Base-by-base conservation (phyloP, 176 grass and related monocot species). In the Bolboschoenus planiculmis region DNA sequence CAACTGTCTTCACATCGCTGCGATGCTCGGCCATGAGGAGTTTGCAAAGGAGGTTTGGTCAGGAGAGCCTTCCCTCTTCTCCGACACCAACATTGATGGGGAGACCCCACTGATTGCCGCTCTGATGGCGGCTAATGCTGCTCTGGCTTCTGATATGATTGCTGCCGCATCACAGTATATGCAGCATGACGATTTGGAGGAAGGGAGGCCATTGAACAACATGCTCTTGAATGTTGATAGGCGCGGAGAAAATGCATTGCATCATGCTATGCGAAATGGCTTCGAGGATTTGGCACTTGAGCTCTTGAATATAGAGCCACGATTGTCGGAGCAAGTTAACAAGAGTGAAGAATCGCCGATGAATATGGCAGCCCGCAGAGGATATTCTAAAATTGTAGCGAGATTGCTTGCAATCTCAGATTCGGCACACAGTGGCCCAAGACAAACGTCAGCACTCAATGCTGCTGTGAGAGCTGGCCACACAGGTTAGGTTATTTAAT, bases 1-100 rank as follows among this genome's bases (percentile, higher is more conserved):
- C 42, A 77, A 77, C 18, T 77, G 72, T 24, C 72, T 77, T 27
- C 72, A 77, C 72, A 4, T 77, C 16, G 72, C 36, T 30, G 72
- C 39, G 2, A 77, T 77, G 72, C 40, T 77, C 21, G 42, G 72
- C n/a, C 72, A 77, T 14, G 42, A 27, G 33, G 4, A 51, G 39
- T 50, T 77, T 21, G 72, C 46, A 11, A 26, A 77, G 72, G 37
- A 50, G 42, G 18, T 77, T 10, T 77, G 72, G 23, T 23, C 6
- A 27, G 30, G 20, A 13, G 40, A 14, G 3, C 46, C 20, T 26
- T 77, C 72, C 21, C 72, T 77, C 20, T 47, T 77, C 2, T 77
- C 24, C 0, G 33, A 15, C 7, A 77, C n/a, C 72, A 77, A 77
- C 46, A 23, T 50, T 23, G 39, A 77, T 24, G 42, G 43, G 10